Evolutionary conservation across 192 early-diverging fungal species (phyloP).

Genomic region (Lobosporangium transversale): DNA sequence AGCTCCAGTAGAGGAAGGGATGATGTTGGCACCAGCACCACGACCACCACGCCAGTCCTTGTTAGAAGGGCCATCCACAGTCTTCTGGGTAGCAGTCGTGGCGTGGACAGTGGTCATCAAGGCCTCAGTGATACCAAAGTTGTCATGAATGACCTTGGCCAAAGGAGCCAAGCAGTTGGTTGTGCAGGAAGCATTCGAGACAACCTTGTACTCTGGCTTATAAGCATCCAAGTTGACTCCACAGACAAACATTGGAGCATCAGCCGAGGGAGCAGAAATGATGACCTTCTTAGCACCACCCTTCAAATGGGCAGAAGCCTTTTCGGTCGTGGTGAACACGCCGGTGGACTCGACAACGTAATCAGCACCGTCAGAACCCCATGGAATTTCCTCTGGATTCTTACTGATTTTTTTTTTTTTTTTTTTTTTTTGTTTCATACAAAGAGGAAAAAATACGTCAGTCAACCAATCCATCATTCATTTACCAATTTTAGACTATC

Average conservation of each 20-base stretch:
- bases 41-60: constrained; percentile 99
- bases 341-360: constrained; percentile 99
- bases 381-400: constrained; percentile 90
- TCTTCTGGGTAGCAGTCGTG: constrained; percentile 99
- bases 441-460: too few relatives aligned
- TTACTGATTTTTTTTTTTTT: constrained; percentile 32
- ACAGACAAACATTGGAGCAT: constrained; percentile 98
- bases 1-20: constrained; percentile 96
- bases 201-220: constrained; percentile 84
- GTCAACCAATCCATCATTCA: too few relatives aligned
- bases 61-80: constrained; percentile 96
- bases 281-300: constrained; percentile 99
- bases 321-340: constrained; percentile 94
- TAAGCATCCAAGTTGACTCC: constrained; percentile 98
- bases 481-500: background rate
- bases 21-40: constrained; percentile 94
- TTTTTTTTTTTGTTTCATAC: background rate
- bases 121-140: constrained; percentile 96
- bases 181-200: constrained; percentile 99
- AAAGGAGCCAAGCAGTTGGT: constrained; percentile 99
- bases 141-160: constrained; percentile 95
- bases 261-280: constrained; percentile 95
- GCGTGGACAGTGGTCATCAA: constrained; percentile 99
- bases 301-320: constrained; percentile 84
- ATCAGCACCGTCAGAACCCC: constrained; percentile 82